Conservation (phyloP, 1,139 yeast genomes). For the Lodderomyces pseudojiufengensis region DNA sequence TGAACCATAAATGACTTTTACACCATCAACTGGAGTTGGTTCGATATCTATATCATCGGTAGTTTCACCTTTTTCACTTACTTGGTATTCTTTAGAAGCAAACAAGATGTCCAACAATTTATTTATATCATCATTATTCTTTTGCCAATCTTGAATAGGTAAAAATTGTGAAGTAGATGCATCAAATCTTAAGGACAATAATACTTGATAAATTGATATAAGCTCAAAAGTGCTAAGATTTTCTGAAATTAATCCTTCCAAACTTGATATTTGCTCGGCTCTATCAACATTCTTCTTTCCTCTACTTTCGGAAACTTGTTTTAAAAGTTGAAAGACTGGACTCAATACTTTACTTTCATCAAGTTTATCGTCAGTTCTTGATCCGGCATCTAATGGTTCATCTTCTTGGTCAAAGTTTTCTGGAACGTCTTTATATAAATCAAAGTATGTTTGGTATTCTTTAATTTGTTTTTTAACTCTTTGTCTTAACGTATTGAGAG, state of each 20-base stretch:
- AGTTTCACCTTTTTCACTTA: slow-evolving; percentile 70
- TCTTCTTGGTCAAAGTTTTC: slow-evolving; percentile 63
- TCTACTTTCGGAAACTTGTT: slow-evolving; percentile 78
- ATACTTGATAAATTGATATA: slow-evolving; percentile 73
- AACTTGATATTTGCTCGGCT: slow-evolving; percentile 66
- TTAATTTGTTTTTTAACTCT: slow-evolving; percentile 79
- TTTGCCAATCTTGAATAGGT: slow-evolving; percentile 82
- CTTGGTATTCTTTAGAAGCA: slow-evolving; percentile 56
- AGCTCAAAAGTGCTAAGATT: slow-evolving; percentile 59
- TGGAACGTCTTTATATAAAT: slow-evolving; percentile 64
- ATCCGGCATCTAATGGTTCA: slow-evolving; percentile 30
- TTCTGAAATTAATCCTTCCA: slow-evolving; percentile 59
- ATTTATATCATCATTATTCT: slow-evolving; percentile 60
- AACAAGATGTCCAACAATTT: slow-evolving; percentile 68
- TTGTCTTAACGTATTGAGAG: slow-evolving; percentile 85
- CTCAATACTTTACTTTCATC: slow-evolving; percentile 28
- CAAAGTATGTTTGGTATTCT: slow-evolving; percentile 59
- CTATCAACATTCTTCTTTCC: slow-evolving; percentile 95
- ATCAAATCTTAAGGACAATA: slow-evolving; percentile 88
- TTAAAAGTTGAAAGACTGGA: slow-evolving; percentile 68
- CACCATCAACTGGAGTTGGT: slow-evolving; percentile 73
- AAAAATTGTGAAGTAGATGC: slow-evolving; percentile 65
- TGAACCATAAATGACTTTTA: slow-evolving; percentile 77
- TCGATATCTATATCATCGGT: slow-evolving; percentile 80
- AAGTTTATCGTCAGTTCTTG: slow-evolving; percentile 12